Conservation (phyloP, 768 basidiomycete species). For the Ramaria rubella region DNA sequence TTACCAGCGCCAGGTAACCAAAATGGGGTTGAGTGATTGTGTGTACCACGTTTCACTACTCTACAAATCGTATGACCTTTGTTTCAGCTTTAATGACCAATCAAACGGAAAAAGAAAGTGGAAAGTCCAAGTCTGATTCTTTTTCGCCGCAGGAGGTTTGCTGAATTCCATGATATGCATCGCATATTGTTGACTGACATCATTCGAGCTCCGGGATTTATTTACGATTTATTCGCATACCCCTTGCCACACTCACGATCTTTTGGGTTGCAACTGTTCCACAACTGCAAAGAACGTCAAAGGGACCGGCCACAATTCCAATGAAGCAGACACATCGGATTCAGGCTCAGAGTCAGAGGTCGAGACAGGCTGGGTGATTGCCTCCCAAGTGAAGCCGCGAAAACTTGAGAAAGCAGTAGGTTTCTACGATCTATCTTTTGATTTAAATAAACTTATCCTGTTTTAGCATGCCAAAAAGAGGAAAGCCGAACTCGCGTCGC, state of each 20-base stretch:
- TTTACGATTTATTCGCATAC: constrained; percentile 81
- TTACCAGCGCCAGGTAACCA: constrained; percentile 90
- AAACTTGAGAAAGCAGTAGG: constrained; percentile 48
- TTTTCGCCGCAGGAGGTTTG: constrained; percentile 82
- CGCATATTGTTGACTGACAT: constrained; percentile 8
- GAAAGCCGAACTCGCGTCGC: constrained; percentile 58
- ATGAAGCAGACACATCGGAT: constrained; percentile 25
- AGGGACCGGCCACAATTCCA: constrained; percentile 16
- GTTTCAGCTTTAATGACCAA: constrained; percentile 63
- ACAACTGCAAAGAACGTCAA: constrained; percentile 9
- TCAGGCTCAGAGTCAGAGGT: constrained; percentile 20
- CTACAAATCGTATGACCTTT: constrained; percentile 7
- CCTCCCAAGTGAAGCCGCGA: constrained; percentile 51
- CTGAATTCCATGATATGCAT: constrained; percentile 13
- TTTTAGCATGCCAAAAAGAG: constrained; percentile 60
- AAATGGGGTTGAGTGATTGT: constrained; percentile 86
- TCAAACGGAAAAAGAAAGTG: constrained; percentile 29
- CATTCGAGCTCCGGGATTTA: constrained; percentile 74
- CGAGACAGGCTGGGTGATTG: constrained; percentile 50
- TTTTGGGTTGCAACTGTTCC: constrained; percentile 74
- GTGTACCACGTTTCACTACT: constrained; percentile 28
- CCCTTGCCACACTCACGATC: constrained; percentile 85
- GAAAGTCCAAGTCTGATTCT: constrained; percentile 69
- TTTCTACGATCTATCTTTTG: background rate
- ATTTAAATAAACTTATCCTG: background rate